A percentile compares a stretch with the other conserved stretches of the same genome.
These are phyloP conservation scores for Ziziphus jujuba DNA, from an alignment of 306 rosid genomes.

Conservation along the genomic window DNA sequence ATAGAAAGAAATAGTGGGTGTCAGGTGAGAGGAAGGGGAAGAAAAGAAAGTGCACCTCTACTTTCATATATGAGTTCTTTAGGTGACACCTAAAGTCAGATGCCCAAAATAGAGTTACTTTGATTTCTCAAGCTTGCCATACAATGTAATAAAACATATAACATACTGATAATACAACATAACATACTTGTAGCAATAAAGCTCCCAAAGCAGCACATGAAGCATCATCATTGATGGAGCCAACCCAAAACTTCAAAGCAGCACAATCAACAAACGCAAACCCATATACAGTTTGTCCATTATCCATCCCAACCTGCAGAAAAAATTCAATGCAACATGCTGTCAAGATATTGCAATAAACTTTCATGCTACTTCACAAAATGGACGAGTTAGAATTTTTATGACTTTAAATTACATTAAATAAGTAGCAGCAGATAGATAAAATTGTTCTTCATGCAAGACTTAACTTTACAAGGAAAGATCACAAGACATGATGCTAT, in stretches of 20 bases:
- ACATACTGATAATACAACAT: conserved; percentile 20
- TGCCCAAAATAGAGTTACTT: conserved; percentile 27
- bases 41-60: conserved; percentile 55
- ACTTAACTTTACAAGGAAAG: conserved; percentile 1
- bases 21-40: neutral
- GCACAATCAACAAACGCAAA: conserved; percentile 97
- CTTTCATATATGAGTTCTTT: conserved; percentile 79
- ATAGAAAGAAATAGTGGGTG: conserved; percentile 10
- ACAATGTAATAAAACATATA: conserved; percentile 17
- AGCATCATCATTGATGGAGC: conserved; percentile 77
- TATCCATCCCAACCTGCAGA: conserved; percentile 37
- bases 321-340: conserved; percentile 19
- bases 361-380: neutral
- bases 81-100: conserved; percentile 79
- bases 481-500: no score
- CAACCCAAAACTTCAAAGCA: conserved; percentile 83
- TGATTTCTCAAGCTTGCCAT: conserved; percentile 17
- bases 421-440: neutral
- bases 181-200: conserved; percentile 83
- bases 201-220: conserved; percentile 90
- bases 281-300: conserved; percentile 72
- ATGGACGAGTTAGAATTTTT: neutral
- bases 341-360: neutral
- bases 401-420: neutral
- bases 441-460: conserved; percentile 6